Evolutionary conservation across 371 early-diverging fungal species (phyloP), one percentile per base, ranked within the genome.

Genomic region (Lichtheimia hyalospora): DNA sequence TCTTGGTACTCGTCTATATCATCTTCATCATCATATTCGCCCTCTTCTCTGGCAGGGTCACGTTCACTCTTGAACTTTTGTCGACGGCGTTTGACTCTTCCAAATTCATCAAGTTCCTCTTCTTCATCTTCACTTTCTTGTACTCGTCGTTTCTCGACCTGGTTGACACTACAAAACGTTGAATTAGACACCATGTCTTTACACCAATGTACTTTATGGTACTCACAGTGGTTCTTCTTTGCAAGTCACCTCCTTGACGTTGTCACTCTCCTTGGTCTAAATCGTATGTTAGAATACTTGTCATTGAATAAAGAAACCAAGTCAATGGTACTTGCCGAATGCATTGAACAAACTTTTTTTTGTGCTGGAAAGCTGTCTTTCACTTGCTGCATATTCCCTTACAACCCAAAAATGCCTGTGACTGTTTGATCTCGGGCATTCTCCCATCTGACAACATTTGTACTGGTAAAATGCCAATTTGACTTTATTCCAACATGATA

Each of bases 1-100:
- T 95, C 92, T 65, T 90, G 89, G 43, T 93, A 93, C 64, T 92
- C 88, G 57, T 93, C 93, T 50, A 16, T n/a, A 39, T 53, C 34
- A n/a, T 55, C 56, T 10, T 55, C 56, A n/a, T 44, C 44, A 13
- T 55, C 44, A 5, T 55, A n/a, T 34, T 27, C 53, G 1, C 34
- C 53, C n/a, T 52, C 34, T n/a, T 52, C 53, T 12, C 24, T 27
- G 27, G 24, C 20, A 34, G 39, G 6, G 21, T 44, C 54, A 20
- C 71, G 56, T 60, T 74, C 78, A 20, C 49, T 54, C 42, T 60
- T 57, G 40, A 74, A 74, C 54, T 72, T 74, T 39, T 72, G 68
- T 60, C 75, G 69, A 21, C 76, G 76, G 13, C 72, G 71, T 50
- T 70, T 79, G 2, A 79, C 75, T 70, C 76, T 58, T 3, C 79